Conservation (phyloP, 192 early-diverging fungal genomes). For the Linderina pennispora region DNA sequence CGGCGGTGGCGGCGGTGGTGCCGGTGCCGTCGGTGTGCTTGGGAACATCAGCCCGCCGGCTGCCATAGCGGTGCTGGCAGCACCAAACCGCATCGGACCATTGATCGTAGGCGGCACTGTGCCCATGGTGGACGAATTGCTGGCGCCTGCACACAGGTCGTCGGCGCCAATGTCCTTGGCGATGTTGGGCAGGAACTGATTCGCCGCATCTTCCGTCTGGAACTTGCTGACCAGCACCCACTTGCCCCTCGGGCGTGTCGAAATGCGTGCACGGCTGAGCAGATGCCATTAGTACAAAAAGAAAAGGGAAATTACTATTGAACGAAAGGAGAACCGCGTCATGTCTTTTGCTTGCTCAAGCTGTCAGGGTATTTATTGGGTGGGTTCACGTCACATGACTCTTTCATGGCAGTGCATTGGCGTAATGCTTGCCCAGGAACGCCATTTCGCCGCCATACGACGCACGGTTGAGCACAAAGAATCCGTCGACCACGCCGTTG, state of each 20-base stretch:
- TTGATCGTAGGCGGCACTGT: background rate
- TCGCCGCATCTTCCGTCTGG: constrained; percentile 38
- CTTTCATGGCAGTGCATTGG: constrained; percentile 30
- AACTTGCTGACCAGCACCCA: constrained; percentile 36
- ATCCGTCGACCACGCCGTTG: constrained; percentile 24
- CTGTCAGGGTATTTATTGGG: too few relatives aligned
- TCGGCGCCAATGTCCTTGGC: constrained; percentile 19
- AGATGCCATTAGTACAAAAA: constrained; percentile 1
- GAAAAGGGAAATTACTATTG: too few relatives aligned
- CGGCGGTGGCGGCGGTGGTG: background rate
- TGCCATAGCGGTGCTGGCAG: constrained; percentile 22
- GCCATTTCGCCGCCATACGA: constrained; percentile 31
- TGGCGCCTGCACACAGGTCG: constrained; percentile 28
- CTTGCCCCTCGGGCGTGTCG: constrained; percentile 39
- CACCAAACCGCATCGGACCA: constrained; percentile 5
- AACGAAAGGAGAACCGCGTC: too few relatives aligned
- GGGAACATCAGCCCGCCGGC: constrained; percentile 26
- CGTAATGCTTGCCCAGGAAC: constrained; percentile 33
- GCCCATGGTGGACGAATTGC: background rate
- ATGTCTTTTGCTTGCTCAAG: too few relatives aligned
- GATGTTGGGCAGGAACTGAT: constrained; percentile 38
- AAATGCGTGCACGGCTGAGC: constrained; percentile 10
- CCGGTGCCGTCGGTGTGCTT: constrained; percentile 6
- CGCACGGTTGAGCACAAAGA: constrained; percentile 31
- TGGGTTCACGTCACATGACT: too few relatives aligned